Percentiles rank a stretch among this genome's conserved stretches.
Evolutionary conservation across 768 basidiomycete genomes (phyloP).

Genomic region (Inosperma sp.): DNA sequence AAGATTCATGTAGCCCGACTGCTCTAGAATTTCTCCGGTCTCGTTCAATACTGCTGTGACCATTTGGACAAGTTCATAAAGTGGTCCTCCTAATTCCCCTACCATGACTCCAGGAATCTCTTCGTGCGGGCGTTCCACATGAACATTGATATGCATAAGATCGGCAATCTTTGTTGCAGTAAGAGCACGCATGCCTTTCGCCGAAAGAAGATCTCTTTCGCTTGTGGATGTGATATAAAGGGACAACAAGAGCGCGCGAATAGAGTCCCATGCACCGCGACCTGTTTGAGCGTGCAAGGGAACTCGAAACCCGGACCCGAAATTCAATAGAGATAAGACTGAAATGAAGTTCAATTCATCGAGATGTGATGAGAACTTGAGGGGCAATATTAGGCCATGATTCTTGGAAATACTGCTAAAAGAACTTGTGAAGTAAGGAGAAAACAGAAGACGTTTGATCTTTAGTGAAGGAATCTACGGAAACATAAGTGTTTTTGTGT

Average conservation of each 20-base stretch:
- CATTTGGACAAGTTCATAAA: constrained; percentile 68
- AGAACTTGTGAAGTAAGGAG: constrained; percentile 57
- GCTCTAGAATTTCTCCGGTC: constrained; percentile 63
- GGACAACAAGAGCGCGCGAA: constrained; percentile 68
- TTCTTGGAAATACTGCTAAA: constrained; percentile 56
- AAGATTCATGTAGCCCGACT: constrained; percentile 60
- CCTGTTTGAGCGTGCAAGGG: constrained; percentile 68
- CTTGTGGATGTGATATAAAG: constrained; percentile 66
- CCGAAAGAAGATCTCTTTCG: constrained; percentile 57
- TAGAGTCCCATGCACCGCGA: constrained; percentile 81
- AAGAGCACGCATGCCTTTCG: constrained; percentile 58
- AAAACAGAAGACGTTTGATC: constrained; percentile 59
- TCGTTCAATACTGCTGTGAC: constrained; percentile 61
- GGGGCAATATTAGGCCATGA: constrained; percentile 73
- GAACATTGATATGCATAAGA: constrained; percentile 64
- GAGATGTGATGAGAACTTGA: constrained; percentile 67
- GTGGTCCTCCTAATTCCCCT: constrained; percentile 70
- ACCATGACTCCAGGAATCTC: constrained; percentile 64
- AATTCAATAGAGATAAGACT: constrained; percentile 74
- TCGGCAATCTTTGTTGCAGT: constrained; percentile 59
- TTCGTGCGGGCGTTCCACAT: constrained; percentile 67
- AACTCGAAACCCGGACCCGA: constrained; percentile 75
- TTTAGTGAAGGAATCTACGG: constrained; percentile 52
- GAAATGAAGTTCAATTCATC: constrained; percentile 83
- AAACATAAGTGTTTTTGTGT: neutral